Conservation (phyloP, 805 yeast genomes). For the Cyberlindnera subsufficiens region DNA sequence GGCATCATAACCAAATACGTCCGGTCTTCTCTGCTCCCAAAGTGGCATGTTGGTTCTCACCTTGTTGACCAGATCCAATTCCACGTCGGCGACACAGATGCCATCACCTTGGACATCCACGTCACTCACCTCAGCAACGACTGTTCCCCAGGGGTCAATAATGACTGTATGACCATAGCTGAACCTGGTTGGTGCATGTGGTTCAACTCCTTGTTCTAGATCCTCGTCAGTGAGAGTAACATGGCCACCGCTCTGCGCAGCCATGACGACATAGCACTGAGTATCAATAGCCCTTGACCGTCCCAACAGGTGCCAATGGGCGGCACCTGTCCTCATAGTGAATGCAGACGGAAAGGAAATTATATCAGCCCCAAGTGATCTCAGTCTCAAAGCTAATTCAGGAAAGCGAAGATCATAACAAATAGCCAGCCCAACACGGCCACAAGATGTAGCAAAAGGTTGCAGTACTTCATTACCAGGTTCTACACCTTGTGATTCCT, state of each 20-base stretch:
- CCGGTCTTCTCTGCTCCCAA: constrained; percentile 64
- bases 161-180: constrained; percentile 86
- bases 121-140: constrained; percentile 55
- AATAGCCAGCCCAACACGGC: constrained; percentile 64
- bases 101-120: constrained; percentile 32
- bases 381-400: constrained; percentile 60
- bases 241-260: constrained; percentile 72
- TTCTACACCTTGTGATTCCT: constrained; percentile 73
- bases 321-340: constrained; percentile 84
- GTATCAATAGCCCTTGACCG: constrained; percentile 83
- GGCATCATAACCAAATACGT: constrained; percentile 34
- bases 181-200: constrained; percentile 35
- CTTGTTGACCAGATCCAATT: constrained; percentile 39
- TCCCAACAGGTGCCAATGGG: constrained; percentile 83
- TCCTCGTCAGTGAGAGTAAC: constrained; percentile 40
- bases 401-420: constrained; percentile 91
- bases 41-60: constrained; percentile 73
- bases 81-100: constrained; percentile 64
- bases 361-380: constrained; percentile 69
- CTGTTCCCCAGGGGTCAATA: constrained; percentile 89
- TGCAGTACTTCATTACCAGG: constrained; percentile 54
- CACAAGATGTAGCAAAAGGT: constrained; percentile 54
- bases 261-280: constrained; percentile 81
- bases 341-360: constrained; percentile 88
- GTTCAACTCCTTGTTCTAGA: constrained; percentile 18